Evolutionary conservation across 768 basidiomycete genomes (phyloP).

Genomic region (Leucocoprinus leucothites): DNA sequence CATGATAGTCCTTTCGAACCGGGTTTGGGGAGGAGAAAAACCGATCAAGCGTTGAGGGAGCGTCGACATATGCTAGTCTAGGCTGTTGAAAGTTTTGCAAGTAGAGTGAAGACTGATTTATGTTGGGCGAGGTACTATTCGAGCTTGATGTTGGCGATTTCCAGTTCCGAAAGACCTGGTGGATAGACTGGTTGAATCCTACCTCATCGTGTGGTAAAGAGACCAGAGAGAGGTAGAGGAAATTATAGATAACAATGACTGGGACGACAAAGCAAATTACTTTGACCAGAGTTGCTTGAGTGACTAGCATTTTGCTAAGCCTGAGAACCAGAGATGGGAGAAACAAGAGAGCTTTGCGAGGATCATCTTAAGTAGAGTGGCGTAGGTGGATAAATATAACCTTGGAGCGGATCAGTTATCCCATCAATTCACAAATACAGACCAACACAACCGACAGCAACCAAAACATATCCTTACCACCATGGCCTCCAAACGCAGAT

Average conservation of each 20-base stretch:
- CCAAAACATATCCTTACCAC: not conserved
- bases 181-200: not conserved
- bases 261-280: not conserved
- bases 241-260: not conserved
- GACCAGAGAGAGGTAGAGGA: not conserved
- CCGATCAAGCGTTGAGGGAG: constrained; percentile 9
- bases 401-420: not conserved
- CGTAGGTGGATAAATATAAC: constrained; percentile 3
- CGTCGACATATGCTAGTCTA: not conserved
- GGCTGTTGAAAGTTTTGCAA: not conserved
- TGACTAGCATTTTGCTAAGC: not conserved
- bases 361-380: too few species aligned
- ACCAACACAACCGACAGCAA: not conserved
- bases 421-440: not conserved
- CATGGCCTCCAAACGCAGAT: constrained; percentile 27
- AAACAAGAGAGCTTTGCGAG: not conserved
- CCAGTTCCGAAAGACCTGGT: not conserved
- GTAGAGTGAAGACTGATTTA: not conserved
- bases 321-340: not conserved
- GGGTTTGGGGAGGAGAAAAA: constrained; percentile 17
- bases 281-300: not conserved
- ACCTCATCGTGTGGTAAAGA: not conserved
- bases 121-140: not conserved
- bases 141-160: not conserved
- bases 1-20: constrained; percentile 20